Evolutionary conservation across 169 alveolate genomes (phyloP).

Genomic region (Cryptosporidium parvum): DNA sequence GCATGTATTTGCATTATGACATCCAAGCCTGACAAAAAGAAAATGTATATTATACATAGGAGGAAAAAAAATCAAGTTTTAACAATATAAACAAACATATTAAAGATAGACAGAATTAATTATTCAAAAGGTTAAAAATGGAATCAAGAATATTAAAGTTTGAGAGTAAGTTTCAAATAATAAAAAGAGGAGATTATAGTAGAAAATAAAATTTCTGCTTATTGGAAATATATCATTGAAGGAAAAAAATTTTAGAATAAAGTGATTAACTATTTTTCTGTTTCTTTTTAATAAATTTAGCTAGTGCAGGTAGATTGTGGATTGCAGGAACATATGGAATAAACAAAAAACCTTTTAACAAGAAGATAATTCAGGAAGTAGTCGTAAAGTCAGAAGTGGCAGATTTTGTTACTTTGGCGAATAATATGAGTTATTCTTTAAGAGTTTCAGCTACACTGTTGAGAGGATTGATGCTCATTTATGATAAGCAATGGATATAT

Average conservation of each 20-base stretch:
- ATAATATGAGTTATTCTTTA: slow-evolving; percentile 49
- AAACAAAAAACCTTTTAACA: slow-evolving; percentile 42
- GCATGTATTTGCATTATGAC: slow-evolving; percentile 1
- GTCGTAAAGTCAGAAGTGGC: slow-evolving; percentile 10
- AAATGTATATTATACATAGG: neutral
- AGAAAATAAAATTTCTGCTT: neutral
- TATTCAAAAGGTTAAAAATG: neutral
- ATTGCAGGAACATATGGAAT: slow-evolving; percentile 69
- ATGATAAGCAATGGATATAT: slow-evolving; percentile 53
- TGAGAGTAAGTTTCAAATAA: slow-evolving; percentile 53
- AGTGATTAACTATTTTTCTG: neutral
- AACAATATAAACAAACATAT: neutral
- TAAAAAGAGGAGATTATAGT: neutral
- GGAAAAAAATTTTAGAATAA: neutral
- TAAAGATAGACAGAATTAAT: neutral
- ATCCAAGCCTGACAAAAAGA: neutral
- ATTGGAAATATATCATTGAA: neutral
- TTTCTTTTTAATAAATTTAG: neutral
- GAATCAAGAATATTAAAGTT: slow-evolving; percentile 59
- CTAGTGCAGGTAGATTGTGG: slow-evolving; percentile 58
- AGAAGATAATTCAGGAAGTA: slow-evolving; percentile 52
- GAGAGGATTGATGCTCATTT: slow-evolving; percentile 47
- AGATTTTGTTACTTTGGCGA: slow-evolving; percentile 29
- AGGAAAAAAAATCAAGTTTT: too few species aligned
- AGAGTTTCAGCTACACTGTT: slow-evolving; percentile 46